These are phyloP conservation scores for Wickerhamiella occidentalis DNA, from an alignment of 805 yeast genomes.

Conservation along the genomic window DNA sequence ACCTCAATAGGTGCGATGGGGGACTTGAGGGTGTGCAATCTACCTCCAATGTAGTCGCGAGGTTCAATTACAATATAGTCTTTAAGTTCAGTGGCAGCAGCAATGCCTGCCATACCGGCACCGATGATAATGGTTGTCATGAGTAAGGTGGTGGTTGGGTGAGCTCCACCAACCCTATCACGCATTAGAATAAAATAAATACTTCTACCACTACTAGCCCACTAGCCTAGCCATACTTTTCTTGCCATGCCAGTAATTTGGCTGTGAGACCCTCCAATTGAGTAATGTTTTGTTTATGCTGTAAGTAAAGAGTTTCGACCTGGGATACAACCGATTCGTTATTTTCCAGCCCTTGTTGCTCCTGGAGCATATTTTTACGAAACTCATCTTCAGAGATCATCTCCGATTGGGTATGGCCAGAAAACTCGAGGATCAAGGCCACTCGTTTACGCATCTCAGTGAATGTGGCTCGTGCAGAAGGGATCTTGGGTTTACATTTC, in stretches of 20 bases:
- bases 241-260: constrained; percentile 67
- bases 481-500: constrained; percentile 49
- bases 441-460: constrained; percentile 81
- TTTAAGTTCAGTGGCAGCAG: constrained; percentile 24
- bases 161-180: too few relatives aligned
- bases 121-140: constrained; percentile 24
- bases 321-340: constrained; percentile 14
- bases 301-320: constrained; percentile 35
- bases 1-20: constrained; percentile 17
- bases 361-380: constrained; percentile 37
- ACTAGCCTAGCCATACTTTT: constrained; percentile 32
- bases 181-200: too few relatives aligned
- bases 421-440: constrained; percentile 81
- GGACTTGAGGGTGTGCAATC: constrained; percentile 17
- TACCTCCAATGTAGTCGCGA: constrained; percentile 27
- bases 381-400: constrained; percentile 60
- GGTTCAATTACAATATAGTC: constrained; percentile 25
- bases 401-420: constrained; percentile 77
- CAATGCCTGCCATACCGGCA: constrained; percentile 27
- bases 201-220: too few relatives aligned
- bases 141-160: not conserved
- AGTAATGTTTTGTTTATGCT: constrained; percentile 46
- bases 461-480: constrained; percentile 60
- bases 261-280: constrained; percentile 65
- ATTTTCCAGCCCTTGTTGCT: constrained; percentile 18